These are phyloP conservation scores for Plasmodium sp. DNA, from an alignment of 169 alveolate genomes.

Conservation along the genomic window DNA sequence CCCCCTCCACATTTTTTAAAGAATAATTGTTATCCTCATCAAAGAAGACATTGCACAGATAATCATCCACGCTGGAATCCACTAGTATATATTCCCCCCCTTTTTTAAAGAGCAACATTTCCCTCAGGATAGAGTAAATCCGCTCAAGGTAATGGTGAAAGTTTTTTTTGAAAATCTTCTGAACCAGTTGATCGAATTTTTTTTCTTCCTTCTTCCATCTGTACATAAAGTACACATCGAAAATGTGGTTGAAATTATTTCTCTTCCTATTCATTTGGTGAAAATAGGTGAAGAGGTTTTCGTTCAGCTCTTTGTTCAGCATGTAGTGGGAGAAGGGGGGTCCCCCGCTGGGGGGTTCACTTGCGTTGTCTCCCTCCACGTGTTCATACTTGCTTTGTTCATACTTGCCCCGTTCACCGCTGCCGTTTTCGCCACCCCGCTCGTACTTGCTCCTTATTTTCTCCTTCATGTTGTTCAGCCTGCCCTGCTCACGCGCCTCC, in stretches of 20 bases:
- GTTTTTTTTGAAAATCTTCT: slow-evolving; percentile 45
- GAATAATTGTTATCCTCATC: slow-evolving; percentile 15
- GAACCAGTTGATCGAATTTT: slow-evolving; percentile 3
- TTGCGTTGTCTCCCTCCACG: neutral
- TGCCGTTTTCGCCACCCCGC: neutral
- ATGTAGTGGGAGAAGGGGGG: slow-evolving; percentile 32
- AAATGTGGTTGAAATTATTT: slow-evolving; percentile 42
- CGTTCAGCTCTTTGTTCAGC: slow-evolving; percentile 52
- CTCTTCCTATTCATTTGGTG: slow-evolving; percentile 64
- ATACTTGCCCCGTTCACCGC: neutral
- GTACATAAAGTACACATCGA: slow-evolving; percentile 55
- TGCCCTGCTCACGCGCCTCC: slow-evolving; percentile 1
- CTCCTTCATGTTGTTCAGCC: slow-evolving; percentile 10
- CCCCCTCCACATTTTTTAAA: slow-evolving; percentile 3
- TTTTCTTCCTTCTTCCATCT: slow-evolving; percentile 42
- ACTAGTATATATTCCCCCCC: slow-evolving; percentile 19
- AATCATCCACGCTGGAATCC: slow-evolving; percentile 16
- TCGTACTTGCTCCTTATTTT: slow-evolving; percentile 25
- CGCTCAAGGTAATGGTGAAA: slow-evolving; percentile 25
- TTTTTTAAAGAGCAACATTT: slow-evolving; percentile 5
- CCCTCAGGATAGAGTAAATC: slow-evolving; percentile 5
- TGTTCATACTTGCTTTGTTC: neutral
- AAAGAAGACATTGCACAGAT: slow-evolving; percentile 27
- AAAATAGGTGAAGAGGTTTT: slow-evolving; percentile 50
- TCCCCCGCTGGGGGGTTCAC: neutral